Evolutionary conservation across 169 alveolate species (phyloP).

Genomic region (Eimeria praecox): DNA sequence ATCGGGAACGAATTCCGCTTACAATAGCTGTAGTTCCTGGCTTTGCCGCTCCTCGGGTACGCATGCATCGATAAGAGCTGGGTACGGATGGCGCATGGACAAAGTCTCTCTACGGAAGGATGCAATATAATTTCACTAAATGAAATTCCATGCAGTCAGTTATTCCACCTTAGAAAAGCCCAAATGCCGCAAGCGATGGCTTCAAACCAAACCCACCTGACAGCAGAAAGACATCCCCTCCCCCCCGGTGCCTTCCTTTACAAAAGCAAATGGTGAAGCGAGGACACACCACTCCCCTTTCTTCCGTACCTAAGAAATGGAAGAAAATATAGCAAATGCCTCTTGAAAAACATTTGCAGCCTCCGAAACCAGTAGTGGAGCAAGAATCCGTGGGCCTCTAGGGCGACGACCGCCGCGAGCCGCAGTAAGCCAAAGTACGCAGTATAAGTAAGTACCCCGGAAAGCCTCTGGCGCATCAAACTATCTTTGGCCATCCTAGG

Average conservation of each 20-base stretch:
- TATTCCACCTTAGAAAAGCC: not conserved
- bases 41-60: not conserved
- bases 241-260: not conserved
- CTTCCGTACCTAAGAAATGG: not conserved
- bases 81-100: not conserved
- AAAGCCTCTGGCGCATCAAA: not conserved
- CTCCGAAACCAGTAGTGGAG: not conserved
- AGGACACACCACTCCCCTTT: not conserved
- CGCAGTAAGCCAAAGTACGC: not conserved
- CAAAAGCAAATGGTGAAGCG: not conserved
- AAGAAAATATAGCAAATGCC: not conserved
- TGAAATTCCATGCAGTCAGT: not conserved
- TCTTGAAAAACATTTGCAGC: not conserved
- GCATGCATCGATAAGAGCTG: conserved; percentile 3
- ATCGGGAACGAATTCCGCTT: not conserved
- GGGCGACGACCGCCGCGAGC: not conserved
- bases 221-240: not conserved
- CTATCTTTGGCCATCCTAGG: too few species aligned
- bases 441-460: not conserved
- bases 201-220: not conserved
- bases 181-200: not conserved
- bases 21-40: not conserved
- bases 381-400: not conserved
- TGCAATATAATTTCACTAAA: not conserved
- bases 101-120: not conserved